These are phyloP conservation scores for Coniochaeta ligniaria DNA, from an alignment of 2,329 filamentous ascomycete genomes.

Conservation along the genomic window DNA sequence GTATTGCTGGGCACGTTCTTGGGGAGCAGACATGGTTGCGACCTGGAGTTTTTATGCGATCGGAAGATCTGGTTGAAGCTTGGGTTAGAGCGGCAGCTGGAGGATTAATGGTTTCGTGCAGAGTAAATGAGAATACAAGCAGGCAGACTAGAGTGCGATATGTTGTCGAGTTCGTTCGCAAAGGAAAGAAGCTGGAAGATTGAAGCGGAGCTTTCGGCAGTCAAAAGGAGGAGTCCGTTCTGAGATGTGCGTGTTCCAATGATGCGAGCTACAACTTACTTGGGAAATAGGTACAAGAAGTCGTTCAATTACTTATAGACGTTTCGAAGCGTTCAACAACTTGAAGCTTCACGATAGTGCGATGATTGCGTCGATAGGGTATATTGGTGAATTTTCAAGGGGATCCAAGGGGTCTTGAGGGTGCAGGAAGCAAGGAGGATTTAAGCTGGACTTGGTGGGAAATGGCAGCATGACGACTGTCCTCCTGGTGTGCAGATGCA, in stretches of 20 bases:
- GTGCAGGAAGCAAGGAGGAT: not conserved
- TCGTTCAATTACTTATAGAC: not conserved
- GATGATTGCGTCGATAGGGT: not conserved
- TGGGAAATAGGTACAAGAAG: not conserved
- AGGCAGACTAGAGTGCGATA: not conserved
- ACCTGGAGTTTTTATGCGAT: not conserved
- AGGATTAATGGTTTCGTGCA: not conserved
- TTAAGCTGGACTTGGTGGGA: not conserved
- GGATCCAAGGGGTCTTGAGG: not conserved
- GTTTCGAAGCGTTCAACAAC: not conserved
- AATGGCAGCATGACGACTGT: not conserved
- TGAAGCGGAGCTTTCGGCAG: slow-evolving; percentile 1
- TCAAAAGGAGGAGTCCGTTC: not conserved
- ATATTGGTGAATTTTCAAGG: not conserved
- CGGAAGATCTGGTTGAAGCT: not conserved
- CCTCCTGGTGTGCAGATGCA: not conserved
- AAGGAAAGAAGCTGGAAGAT: not conserved
- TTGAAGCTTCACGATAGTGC: not conserved
- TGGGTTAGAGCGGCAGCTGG: not conserved
- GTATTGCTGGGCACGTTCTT: slow-evolving; percentile 71
- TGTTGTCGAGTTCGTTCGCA: slow-evolving; percentile 7
- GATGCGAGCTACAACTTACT: not conserved
- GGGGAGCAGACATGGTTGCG: slow-evolving; percentile 60
- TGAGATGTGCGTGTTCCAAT: not conserved
- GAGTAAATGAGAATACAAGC: not conserved